Evolutionary conservation across 306 rosid genomes (phyloP).

Genomic region (Citrullus amarus): DNA sequence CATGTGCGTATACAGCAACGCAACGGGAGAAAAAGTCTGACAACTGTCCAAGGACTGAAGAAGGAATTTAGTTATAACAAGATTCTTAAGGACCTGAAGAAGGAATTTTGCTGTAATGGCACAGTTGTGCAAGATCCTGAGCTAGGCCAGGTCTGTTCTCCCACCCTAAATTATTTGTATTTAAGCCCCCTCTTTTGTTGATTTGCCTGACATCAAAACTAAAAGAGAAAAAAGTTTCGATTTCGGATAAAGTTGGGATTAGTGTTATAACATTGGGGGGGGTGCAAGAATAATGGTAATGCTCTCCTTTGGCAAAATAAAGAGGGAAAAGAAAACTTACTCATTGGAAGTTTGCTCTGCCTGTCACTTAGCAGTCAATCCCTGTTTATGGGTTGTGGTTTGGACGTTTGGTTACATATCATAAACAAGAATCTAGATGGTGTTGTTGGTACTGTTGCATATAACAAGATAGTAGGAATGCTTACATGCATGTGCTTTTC

Average conservation of each 20-base stretch:
- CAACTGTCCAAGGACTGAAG: conserved; percentile 39
- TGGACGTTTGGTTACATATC: too few species aligned
- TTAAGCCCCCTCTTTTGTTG: neutral
- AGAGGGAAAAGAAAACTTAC: neutral
- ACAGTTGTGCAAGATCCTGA: conserved; percentile 39
- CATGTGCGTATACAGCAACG: conserved; percentile 38
- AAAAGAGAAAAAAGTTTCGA: neutral
- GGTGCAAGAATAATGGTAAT: neutral
- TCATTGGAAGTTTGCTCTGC: neutral
- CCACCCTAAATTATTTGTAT: neutral
- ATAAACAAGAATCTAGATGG: neutral
- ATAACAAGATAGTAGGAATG: neutral
- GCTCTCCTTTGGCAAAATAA: neutral
- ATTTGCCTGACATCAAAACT: neutral
- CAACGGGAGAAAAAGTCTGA: conserved; percentile 36
- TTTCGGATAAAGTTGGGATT: neutral
- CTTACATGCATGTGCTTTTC: neutral
- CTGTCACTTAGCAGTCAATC: neutral
- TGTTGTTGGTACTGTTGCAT: neutral
- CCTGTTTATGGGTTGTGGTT: neutral
- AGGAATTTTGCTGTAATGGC: conserved; percentile 42
- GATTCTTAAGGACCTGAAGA: conserved; percentile 41
- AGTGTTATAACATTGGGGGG: neutral
- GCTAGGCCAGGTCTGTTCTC: conserved; percentile 31
- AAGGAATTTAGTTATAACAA: conserved; percentile 38